Evolutionary conservation across 148 eudicot species (phyloP), one percentile per base, ranked within the genome.

Genomic region (Amaranthus palmeri): DNA sequence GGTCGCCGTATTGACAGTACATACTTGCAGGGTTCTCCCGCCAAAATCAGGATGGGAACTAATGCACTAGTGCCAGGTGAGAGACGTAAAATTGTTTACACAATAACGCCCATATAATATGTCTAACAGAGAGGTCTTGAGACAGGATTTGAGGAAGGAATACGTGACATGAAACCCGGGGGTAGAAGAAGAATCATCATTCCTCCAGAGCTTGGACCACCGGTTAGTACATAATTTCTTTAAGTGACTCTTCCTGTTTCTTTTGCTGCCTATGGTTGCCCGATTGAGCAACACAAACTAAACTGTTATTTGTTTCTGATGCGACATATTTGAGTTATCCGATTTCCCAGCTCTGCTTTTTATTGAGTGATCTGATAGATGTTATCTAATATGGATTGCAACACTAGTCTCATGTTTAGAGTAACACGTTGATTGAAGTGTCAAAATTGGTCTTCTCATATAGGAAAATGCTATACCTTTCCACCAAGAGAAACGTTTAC

Each of bases 191-290:
- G 98, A 78, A 87, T 93, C 18, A 93, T 93, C 64, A 83, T 93
- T 68, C 98, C 98, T 71, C 98, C 98, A 18, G 98, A 93, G 69
- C 97, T 93, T 54, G 98, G 98, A 72, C 98, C 98, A 6, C 98
- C 97, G 2, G 98, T 93, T 71, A 91, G 98, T 88, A 50, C 42
- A 57, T 61, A 56, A 36, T 45, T 17, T 10, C 65, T 62, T 49
- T 0, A 10, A 74, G 44, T 48, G 49, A 12, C 61, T 50, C 45
- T 57, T 25, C 36, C 57, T 70, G 25, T 4, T 17, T n/a, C 40
- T 64, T 64, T 64, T 42, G 18, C n/a, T 12, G 54, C 15, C 58
- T 44, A 13, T 5, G 14, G 42, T 61, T 13, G 48, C 49, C 36
- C 36, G 36, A 25, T 25, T 25, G 36, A 25, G 36, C 36, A 0